phyloP scores from a whole-genome alignment of 2,329 filamentous ascomycete species.

The Cordyceps fumosorosea region DNA sequence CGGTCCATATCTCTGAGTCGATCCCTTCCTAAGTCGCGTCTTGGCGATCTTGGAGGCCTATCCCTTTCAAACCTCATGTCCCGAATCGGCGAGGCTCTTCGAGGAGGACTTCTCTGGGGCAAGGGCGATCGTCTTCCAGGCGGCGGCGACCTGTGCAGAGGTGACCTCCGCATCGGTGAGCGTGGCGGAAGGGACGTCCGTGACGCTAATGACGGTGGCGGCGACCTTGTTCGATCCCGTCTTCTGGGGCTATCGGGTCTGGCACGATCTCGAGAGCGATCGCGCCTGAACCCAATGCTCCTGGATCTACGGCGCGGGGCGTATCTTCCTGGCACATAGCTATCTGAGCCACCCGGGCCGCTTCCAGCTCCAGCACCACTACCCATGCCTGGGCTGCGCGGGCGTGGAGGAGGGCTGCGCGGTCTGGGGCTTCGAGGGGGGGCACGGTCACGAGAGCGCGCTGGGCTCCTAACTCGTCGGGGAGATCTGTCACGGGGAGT shows the following conservation, averaged over 20 bases:
- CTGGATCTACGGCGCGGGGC: conserved; percentile 35
- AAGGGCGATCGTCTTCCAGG: conserved; percentile 10
- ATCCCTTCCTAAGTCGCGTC: conserved; percentile 29
- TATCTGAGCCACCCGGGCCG: conserved; percentile 31
- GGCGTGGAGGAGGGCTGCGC: conserved; percentile 27
- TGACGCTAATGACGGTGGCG: conserved; percentile 15
- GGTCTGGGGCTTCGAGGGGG: conserved; percentile 30
- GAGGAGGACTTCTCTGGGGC: conserved; percentile 22
- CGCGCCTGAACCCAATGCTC: conserved; percentile 34
- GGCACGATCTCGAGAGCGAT: conserved; percentile 33
- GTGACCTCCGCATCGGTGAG: conserved; percentile 22
- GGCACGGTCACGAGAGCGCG: conserved; percentile 20
- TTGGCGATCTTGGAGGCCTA: conserved; percentile 29
- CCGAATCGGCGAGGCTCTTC: conserved; percentile 32
- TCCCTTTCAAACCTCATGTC: conserved; percentile 32
- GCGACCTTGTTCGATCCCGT: conserved; percentile 31
- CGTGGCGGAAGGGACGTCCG: conserved; percentile 15
- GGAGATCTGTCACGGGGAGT: conserved; percentile 38
- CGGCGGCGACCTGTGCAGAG: conserved; percentile 16
- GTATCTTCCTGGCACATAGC: conserved; percentile 40
- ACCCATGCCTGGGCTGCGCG: conserved; percentile 4
- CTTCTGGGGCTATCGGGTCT: conserved; percentile 26
- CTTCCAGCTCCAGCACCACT: not conserved
- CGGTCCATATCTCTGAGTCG: conserved; percentile 20
- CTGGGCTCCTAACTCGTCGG: conserved; percentile 26